Base-by-base conservation (phyloP, 2,329 filamentous ascomycete species). In the Aspergillus aculeatus region DNA sequence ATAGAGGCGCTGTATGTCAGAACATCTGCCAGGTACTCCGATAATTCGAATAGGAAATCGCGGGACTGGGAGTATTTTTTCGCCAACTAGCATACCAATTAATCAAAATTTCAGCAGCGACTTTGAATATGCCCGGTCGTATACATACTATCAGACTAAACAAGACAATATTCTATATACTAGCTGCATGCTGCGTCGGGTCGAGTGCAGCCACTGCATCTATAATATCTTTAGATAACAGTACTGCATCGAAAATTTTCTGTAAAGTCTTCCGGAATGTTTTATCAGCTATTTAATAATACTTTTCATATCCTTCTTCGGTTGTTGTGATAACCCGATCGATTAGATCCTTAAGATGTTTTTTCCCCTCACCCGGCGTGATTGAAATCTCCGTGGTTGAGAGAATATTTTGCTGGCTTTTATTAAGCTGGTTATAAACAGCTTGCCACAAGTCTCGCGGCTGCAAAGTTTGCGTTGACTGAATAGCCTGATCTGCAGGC, bases 111-210 rank as follows among this genome's bases (percentile, higher is more conserved):
- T 51, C 32, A 29, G 44, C 44, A 14, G 5, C 29, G 5, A n/a
- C 19, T 53, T 10, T 35, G 2, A 11, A 29, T 21, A 6, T 19
- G 23, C 21, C 6, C 1, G 4, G 31, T 53, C 21, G 11, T 29
- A 50, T 2, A 56, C 53, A 44, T 50, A 66, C 63, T 4, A 53
- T 68, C n/a, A 68, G 54, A 32, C 65, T 59, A 55, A 68, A 54
- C 11, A 55, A 67, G 0, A 68, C 62, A 14, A 67, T 31, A 23
- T 53, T 48, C 66, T 59, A 68, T 11, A 56, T 62, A 56, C 60
- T 61, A 32, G 62, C 44, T 51, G 66, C 59, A 59, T 67, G 51
- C 2, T 50, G 12, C 2, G 62, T 67, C 10, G 61, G 56, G 53
- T 68, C 63, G 47, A 61, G 52, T 24, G 50, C 54, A 5, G 53